phyloP scores from a whole-genome alignment of 2,329 filamentous ascomycete species.

The Seiridium unicorne region DNA sequence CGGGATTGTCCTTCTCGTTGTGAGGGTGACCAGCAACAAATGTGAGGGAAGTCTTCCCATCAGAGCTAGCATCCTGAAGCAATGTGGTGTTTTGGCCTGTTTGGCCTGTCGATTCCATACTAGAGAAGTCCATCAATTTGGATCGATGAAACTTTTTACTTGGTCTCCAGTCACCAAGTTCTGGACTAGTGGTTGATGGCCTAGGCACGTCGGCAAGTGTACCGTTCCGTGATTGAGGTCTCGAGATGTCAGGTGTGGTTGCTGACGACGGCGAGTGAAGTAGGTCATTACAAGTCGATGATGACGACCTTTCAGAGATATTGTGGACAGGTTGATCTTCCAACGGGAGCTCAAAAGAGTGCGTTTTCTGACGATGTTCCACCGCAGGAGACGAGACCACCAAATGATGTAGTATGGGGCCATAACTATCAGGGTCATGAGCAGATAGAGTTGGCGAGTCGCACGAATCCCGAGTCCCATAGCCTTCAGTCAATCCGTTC shows the following conservation, averaged over 20 bases:
- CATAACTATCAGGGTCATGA: conserved; percentile 27
- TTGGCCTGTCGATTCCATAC: not conserved
- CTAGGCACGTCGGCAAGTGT: conserved; percentile 15
- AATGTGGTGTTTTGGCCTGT: not conserved
- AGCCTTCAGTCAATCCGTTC: not conserved
- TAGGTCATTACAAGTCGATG: conserved; percentile 38
- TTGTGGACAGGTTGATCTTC: conserved; percentile 25
- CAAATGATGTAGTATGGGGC: conserved; percentile 25
- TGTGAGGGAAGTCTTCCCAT: not conserved
- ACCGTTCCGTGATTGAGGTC: conserved; percentile 40
- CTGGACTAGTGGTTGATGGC: conserved; percentile 1
- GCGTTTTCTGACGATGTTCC: conserved; percentile 16
- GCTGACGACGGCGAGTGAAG: conserved; percentile 34
- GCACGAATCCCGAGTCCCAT: not conserved
- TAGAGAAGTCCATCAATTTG: not conserved
- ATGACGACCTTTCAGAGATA: conserved; percentile 37
- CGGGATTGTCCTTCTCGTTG: not conserved
- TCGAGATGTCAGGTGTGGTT: conserved; percentile 40
- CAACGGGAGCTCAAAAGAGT: conserved; percentile 18
- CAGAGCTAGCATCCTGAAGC: not conserved
- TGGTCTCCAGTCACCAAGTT: conserved; percentile 11
- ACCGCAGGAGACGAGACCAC: conserved; percentile 22
- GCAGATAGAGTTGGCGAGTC: conserved; percentile 22
- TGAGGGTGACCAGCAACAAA: not conserved
- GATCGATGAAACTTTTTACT: conserved; percentile 7